Evolutionary conservation across 208 protist genomes (phyloP).

Genomic region (Trypanosoma avium): DNA sequence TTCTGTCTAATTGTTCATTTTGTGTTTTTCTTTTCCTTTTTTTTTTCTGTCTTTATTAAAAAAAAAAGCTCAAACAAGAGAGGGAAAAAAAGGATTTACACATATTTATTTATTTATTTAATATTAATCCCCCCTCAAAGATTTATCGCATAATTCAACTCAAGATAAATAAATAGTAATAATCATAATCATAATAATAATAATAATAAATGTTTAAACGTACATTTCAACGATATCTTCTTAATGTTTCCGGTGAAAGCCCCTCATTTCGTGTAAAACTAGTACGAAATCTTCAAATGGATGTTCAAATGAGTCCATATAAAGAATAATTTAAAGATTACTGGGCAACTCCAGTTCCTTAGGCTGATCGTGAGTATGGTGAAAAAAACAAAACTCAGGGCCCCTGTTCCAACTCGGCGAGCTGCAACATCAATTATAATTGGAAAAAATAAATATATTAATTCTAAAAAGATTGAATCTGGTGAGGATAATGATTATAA

Average conservation of each 20-base stretch:
- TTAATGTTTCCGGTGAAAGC: constrained; percentile 82
- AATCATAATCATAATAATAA: too few species aligned
- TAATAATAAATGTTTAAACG: constrained; percentile 40
- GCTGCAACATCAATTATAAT: constrained; percentile 77
- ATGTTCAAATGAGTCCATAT: constrained; percentile 83
- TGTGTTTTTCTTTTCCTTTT: constrained; percentile 4
- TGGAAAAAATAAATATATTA: constrained; percentile 65
- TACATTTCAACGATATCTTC: constrained; percentile 33
- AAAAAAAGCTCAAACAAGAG: not conserved
- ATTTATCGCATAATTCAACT: not conserved
- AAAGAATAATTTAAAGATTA: constrained; percentile 92
- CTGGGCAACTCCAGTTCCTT: constrained; percentile 84
- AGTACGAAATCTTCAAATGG: constrained; percentile 66
- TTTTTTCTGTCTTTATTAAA: constrained; percentile 6
- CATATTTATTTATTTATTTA: not conserved
- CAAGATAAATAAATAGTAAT: too few species aligned
- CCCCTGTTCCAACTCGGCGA: constrained; percentile 72
- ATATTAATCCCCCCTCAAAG: not conserved
- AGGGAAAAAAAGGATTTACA: not conserved
- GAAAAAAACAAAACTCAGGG: constrained; percentile 80
- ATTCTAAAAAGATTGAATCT: constrained; percentile 44
- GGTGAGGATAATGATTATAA: constrained; percentile 91
- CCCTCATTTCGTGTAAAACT: constrained; percentile 81
- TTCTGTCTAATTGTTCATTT: constrained; percentile 2
- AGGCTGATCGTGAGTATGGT: constrained; percentile 81